Percentiles rank a stretch among this genome's conserved stretches.
Conservation (phyloP, 148 eudicot genomes). For the Pharnaceum exiguum region DNA sequence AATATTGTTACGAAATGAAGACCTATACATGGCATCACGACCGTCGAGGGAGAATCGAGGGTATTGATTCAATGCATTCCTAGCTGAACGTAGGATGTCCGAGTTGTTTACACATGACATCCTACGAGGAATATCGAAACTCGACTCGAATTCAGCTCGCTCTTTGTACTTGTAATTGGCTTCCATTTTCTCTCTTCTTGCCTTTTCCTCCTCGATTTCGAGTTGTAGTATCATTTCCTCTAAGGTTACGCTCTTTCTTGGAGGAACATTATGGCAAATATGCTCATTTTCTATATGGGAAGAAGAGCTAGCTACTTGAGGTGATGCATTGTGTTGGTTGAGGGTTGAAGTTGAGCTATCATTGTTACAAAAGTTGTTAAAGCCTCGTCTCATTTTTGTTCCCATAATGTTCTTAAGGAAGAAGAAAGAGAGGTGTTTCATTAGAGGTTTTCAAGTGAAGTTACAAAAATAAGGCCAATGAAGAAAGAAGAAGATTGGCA, state of each 20-base stretch:
- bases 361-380: constrained; percentile 51
- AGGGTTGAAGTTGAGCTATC: constrained; percentile 67
- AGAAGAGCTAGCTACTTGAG: constrained; percentile 15
- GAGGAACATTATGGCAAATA: background rate
- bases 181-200: constrained; percentile 42
- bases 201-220: constrained; percentile 67
- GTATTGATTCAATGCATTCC: constrained; percentile 77
- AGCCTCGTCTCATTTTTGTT: constrained; percentile 61
- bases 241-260: constrained; percentile 48
- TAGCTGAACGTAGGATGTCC: constrained; percentile 73
- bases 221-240: constrained; percentile 87
- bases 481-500: background rate
- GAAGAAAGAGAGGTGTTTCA: constrained; percentile 72
- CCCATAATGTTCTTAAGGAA: constrained; percentile 63
- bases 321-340: constrained; percentile 33
- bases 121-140: constrained; percentile 31
- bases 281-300: constrained; percentile 15
- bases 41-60: constrained; percentile 96
- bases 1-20: constrained; percentile 42
- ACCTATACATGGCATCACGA: constrained; percentile 71
- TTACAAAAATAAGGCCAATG: background rate
- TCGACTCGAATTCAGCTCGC: constrained; percentile 16
- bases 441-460: constrained; percentile 15
- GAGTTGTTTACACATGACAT: constrained; percentile 92
- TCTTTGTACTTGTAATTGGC: constrained; percentile 16